Evolutionary conservation across 495 filamentous ascomycete genomes (phyloP), one percentile per base, ranked within the genome.

Genomic region (Penicillium longicatenatum): DNA sequence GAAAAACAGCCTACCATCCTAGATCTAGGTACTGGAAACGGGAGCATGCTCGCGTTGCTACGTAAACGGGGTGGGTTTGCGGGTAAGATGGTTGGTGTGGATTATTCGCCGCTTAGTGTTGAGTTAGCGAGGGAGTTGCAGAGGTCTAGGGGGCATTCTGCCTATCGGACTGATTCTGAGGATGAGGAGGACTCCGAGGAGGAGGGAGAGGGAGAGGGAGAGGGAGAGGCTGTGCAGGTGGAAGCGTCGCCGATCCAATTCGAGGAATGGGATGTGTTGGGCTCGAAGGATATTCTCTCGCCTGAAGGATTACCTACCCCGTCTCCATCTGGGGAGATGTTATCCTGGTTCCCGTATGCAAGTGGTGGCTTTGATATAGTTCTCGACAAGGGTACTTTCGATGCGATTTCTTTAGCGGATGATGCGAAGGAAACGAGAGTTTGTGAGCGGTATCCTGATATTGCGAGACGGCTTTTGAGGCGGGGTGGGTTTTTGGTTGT

Each of bases 331-430:
- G 0, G 3, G 30, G 48, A 76, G 21, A 46, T 19, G n/a, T 22
- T 70, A 4, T 37, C 57, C 57, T 69, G 73, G 71, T 73, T 74
- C 60, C 61, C 75, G 22, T 64, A 70, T 51, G 31, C 56, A 39
- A 11, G 62, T 57, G 56, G 69, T 10, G 83, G 86, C 0, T 97
- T 92, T 69, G 92, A 97, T 74, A 82, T 97, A 0, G 87, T 96
- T 0, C 80, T 97, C 6, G 94, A 98, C 73, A 98, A 98, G 70
- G 94, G 94, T 22, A 98, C 94, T 1, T 98, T 97, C 74, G 94
- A 98, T 79, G 94, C 94, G 3, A 85, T 98, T 6, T 88, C 84
- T 41, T 73, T 98, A 19, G 84, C 80, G 44, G 81, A 79, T 31
- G 89, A 90, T 55, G 64, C 65, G 21, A 70, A 72, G 60, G 69